phyloP scores from a whole-genome alignment of 1,284 basidiomycete species.

The Bondarzewia mesenterica region DNA sequence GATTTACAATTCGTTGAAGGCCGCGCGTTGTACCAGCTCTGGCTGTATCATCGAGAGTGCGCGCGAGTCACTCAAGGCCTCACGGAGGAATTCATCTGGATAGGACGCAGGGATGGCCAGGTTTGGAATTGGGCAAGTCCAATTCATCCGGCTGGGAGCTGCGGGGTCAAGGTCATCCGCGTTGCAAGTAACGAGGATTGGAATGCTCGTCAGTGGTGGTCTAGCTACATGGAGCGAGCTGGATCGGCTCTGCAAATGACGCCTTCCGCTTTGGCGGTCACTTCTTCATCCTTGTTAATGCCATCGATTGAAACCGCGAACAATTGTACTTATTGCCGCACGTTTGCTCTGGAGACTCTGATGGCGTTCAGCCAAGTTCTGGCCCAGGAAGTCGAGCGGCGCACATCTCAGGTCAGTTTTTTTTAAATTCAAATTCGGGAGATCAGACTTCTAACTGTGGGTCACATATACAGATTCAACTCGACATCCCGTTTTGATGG shows the following conservation, averaged over 20 bases:
- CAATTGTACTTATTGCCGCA: neutral
- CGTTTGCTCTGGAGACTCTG: neutral
- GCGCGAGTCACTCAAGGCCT: neutral
- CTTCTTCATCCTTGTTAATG: neutral
- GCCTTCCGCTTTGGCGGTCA: neutral
- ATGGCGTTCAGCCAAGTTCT: neutral
- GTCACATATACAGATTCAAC: too few species aligned
- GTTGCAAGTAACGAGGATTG: neutral
- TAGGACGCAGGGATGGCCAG: neutral
- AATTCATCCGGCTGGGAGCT: neutral
- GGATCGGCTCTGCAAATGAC: neutral
- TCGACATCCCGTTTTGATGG: too few species aligned
- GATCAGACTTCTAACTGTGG: too few species aligned
- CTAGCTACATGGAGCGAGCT: neutral
- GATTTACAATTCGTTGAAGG: neutral
- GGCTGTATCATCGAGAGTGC: conserved; percentile 1
- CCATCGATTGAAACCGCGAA: neutral
- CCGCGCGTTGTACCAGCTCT: neutral
- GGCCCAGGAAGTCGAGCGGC: neutral
- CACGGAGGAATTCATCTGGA: neutral
- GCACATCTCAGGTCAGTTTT: neutral
- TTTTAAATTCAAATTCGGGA: too few species aligned
- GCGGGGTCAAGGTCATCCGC: neutral
- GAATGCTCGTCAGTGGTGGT: conserved; percentile 1
- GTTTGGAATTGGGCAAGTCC: neutral